Percentiles rank a stretch among this genome's conserved stretches.
phyloP scores from a whole-genome alignment of 805 yeast genomes.

The Ogataea henricii region DNA sequence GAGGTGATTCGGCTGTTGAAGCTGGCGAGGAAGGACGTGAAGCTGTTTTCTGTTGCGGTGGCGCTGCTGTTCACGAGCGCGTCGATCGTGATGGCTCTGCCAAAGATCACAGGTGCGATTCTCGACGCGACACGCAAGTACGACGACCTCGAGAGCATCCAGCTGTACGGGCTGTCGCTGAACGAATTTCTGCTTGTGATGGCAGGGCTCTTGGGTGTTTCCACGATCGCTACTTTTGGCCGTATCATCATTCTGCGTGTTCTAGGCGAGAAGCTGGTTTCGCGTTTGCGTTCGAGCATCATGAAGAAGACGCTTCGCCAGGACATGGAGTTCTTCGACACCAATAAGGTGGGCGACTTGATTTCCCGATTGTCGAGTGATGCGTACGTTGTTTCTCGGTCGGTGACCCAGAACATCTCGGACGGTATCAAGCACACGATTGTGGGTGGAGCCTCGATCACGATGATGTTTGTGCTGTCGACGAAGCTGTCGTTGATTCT shows the following conservation, averaged over 20 bases:
- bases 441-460: constrained; percentile 79
- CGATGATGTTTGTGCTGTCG: constrained; percentile 89
- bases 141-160: constrained; percentile 27
- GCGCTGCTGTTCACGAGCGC: constrained; percentile 49
- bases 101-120: constrained; percentile 57
- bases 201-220: constrained; percentile 63
- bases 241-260: constrained; percentile 73
- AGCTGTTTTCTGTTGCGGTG: constrained; percentile 45
- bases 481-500: constrained; percentile 77
- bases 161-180: constrained; percentile 60
- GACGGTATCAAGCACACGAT: constrained; percentile 86
- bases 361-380: constrained; percentile 87
- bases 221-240: constrained; percentile 80
- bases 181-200: constrained; percentile 61
- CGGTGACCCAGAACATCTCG: constrained; percentile 84
- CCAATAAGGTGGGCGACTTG: constrained; percentile 88
- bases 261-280: constrained; percentile 85
- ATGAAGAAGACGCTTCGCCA: constrained; percentile 78
- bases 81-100: constrained; percentile 52
- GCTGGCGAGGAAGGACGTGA: constrained; percentile 48
- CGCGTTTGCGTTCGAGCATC: constrained; percentile 76
- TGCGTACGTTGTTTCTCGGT: constrained; percentile 83
- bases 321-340: constrained; percentile 88
- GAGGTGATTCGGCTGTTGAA: constrained; percentile 43
- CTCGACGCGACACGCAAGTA: constrained; percentile 49